Conservation (phyloP, 352 stramenopile species). For the Globisporangium middletonii region DNA sequence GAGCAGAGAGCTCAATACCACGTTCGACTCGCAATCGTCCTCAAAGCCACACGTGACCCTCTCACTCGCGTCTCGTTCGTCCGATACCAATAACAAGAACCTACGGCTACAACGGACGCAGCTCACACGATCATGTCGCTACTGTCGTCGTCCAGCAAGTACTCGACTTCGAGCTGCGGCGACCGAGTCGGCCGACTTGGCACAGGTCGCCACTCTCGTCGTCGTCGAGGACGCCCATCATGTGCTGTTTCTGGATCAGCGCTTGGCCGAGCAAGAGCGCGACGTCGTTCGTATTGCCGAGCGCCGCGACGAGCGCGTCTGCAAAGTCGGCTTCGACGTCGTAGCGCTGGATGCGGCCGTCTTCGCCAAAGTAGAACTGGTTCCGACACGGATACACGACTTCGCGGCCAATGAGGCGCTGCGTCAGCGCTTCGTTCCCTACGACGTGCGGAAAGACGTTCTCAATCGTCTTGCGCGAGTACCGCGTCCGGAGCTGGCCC, state of each 20-base stretch:
- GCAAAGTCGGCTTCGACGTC: conserved; percentile 33
- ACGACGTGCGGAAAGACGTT: conserved; percentile 34
- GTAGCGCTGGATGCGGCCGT: conserved; percentile 19
- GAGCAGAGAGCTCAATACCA: too few species aligned
- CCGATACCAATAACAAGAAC: background rate
- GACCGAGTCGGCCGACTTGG: background rate
- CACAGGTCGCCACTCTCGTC: background rate
- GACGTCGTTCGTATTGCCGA: conserved; percentile 26
- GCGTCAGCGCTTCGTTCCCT: conserved; percentile 27
- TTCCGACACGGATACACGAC: conserved; percentile 31
- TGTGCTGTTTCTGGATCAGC: conserved; percentile 21
- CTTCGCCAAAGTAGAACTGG: conserved; percentile 30
- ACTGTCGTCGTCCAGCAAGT: background rate
- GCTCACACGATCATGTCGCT: background rate
- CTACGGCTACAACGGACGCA: too few species aligned
- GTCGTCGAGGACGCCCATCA: conserved; percentile 10
- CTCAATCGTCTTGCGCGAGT: conserved; percentile 38
- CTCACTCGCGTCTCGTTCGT: background rate
- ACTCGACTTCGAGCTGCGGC: background rate
- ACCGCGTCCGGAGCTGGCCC: conserved; percentile 28
- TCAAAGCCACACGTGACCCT: too few species aligned
- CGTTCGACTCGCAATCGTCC: too few species aligned
- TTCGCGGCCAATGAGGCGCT: conserved; percentile 34
- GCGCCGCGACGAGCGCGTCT: conserved; percentile 23
- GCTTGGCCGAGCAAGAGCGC: conserved; percentile 27